phyloP scores from a whole-genome alignment of 257 asterid species.

The Gentiana macrophylla region DNA sequence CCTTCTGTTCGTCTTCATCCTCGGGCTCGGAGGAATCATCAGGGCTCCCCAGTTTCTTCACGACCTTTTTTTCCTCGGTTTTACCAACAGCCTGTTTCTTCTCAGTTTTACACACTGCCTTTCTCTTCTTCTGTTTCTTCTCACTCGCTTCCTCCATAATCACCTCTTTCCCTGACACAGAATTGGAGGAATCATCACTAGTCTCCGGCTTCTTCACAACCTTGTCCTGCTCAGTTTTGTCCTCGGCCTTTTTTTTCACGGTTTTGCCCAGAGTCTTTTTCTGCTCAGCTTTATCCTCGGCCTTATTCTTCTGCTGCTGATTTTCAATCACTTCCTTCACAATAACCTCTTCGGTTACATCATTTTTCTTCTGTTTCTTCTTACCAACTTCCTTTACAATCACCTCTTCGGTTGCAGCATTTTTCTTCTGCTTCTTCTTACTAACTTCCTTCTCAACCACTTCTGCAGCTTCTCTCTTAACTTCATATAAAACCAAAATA shows the following conservation, averaged over 20 bases:
- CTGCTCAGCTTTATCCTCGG: too few species aligned
- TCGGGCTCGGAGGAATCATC: slow-evolving; percentile 23
- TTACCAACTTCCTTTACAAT: slow-evolving; percentile 22
- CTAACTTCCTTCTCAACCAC: slow-evolving; percentile 19
- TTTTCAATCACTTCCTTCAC: too few species aligned
- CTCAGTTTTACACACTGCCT: too few species aligned
- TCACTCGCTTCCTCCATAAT: slow-evolving; percentile 1
- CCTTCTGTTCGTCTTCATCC: slow-evolving; percentile 25
- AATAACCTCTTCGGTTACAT: too few species aligned
- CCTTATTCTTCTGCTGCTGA: too few species aligned
- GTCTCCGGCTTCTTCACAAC: too few species aligned
- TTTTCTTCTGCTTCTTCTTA: slow-evolving; percentile 34
- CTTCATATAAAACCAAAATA: slow-evolving; percentile 1
- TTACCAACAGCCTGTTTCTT: slow-evolving; percentile 1
- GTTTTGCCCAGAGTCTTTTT: too few species aligned
- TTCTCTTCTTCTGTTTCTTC: slow-evolving; percentile 14
- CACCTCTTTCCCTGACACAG: too few species aligned
- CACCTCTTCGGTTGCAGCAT: slow-evolving; percentile 9
- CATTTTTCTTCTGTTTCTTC: slow-evolving; percentile 30
- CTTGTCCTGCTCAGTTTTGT: too few species aligned
- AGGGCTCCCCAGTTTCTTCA: slow-evolving; percentile 18
- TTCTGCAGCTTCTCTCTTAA: slow-evolving; percentile 39
- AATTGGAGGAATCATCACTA: too few species aligned
- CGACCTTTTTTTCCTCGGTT: slow-evolving; percentile 24
- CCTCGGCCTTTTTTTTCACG: too few species aligned